Evolutionary conservation across 768 basidiomycete species (phyloP).

Genomic region (Boletus coccyginus): DNA sequence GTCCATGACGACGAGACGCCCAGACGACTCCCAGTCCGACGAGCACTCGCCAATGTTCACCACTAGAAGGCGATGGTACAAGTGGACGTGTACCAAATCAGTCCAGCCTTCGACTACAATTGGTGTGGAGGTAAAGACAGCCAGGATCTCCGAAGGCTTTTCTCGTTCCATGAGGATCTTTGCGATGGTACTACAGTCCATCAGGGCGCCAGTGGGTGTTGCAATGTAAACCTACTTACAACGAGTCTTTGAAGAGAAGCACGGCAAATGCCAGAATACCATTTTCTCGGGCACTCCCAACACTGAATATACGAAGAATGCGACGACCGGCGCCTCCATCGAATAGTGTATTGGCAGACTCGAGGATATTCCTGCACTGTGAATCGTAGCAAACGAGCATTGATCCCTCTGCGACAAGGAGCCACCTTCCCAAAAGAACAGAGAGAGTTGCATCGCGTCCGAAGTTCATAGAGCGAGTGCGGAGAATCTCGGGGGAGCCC

Average conservation of each 20-base stretch:
- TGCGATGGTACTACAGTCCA: not conserved
- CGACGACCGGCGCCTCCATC: not conserved
- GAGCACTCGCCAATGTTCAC: slow-evolving; percentile 5
- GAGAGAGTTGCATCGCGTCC: not conserved
- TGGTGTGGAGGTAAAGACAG: not conserved
- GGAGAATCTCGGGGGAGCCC: not conserved
- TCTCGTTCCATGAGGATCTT: not conserved
- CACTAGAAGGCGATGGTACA: slow-evolving; percentile 9
- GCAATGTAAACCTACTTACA: not conserved
- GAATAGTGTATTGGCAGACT: not conserved
- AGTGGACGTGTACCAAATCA: not conserved
- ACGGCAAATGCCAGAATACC: slow-evolving; percentile 7
- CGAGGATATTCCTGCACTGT: not conserved
- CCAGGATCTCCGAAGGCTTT: not conserved
- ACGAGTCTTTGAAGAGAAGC: slow-evolving; percentile 2
- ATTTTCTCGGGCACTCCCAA: not conserved
- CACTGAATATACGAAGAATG: slow-evolving; percentile 1
- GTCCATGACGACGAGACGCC: slow-evolving; percentile 1
- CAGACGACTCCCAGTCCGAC: not conserved
- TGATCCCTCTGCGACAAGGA: slow-evolving; percentile 8
- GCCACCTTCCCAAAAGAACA: slow-evolving; percentile 8
- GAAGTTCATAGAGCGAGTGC: not conserved
- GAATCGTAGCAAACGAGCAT: slow-evolving; percentile 11
- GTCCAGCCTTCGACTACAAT: not conserved
- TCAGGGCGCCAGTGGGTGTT: not conserved